A percentile compares a stretch with the other conserved stretches of the same genome.
phyloP scores from a whole-genome alignment of 805 yeast genomes.

The Blastobotrys muscicola region DNA sequence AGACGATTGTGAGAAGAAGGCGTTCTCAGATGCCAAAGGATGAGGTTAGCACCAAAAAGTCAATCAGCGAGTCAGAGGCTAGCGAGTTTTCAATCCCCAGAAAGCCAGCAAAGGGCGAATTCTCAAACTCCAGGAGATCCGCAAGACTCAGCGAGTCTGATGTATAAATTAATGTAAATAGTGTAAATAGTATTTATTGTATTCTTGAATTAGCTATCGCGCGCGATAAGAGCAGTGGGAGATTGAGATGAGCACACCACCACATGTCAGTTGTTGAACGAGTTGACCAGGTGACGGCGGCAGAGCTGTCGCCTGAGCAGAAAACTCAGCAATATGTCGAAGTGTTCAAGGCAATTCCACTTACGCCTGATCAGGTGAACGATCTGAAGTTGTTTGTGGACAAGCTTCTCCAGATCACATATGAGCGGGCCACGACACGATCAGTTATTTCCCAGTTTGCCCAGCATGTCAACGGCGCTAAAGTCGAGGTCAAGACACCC shows the following conservation, averaged over 20 bases:
- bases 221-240: no score
- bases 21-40: neutral
- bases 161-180: neutral
- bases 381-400: neutral
- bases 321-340: neutral
- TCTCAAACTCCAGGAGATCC: neutral
- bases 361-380: neutral
- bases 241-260: no score
- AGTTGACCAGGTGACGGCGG: no score
- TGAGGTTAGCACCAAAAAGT: neutral
- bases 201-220: no score
- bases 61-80: neutral
- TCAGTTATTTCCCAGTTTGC: slow-evolving; percentile 1
- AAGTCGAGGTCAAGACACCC: neutral
- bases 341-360: neutral
- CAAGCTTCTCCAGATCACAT: neutral
- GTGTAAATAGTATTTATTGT: neutral
- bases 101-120: neutral
- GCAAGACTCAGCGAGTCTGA: neutral
- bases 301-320: neutral
- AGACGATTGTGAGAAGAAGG: slow-evolving; percentile 1
- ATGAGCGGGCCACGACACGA: slow-evolving; percentile 1
- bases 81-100: neutral
- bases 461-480: neutral
- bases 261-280: no score